Evolutionary conservation across 768 basidiomycete species (phyloP).

Genomic region (Agrocybe praecox): DNA sequence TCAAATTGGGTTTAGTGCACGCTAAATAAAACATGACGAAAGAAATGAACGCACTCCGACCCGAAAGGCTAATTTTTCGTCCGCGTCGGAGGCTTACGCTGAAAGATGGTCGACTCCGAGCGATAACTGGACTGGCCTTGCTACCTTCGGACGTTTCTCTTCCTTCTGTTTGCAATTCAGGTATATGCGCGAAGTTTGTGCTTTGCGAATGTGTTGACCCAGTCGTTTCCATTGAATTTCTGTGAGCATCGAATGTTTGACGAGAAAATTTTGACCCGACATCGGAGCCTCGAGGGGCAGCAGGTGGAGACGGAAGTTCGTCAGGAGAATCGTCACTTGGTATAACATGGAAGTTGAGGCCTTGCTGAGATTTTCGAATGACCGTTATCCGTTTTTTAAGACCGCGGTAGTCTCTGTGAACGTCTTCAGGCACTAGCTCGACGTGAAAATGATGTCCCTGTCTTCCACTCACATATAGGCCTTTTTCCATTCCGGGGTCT

Average conservation of each 20-base stretch:
- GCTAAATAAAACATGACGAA: background rate
- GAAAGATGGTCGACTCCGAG: background rate
- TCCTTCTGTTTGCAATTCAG: background rate
- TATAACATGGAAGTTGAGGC: constrained; percentile 21
- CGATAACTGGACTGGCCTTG: background rate
- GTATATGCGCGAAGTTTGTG: background rate
- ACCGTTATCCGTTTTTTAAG: constrained; percentile 68
- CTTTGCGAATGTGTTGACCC: background rate
- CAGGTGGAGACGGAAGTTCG: constrained; percentile 12
- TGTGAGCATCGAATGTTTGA: background rate
- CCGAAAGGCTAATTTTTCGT: constrained; percentile 3
- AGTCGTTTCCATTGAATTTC: background rate
- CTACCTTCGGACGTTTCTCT: background rate
- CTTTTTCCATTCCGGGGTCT: constrained; percentile 79
- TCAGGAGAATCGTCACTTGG: constrained; percentile 18
- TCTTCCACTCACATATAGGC: constrained; percentile 53
- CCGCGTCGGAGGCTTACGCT: background rate
- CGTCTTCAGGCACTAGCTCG: background rate
- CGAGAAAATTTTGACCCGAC: constrained; percentile 6
- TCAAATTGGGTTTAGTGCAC: background rate
- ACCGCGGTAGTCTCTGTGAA: constrained; percentile 65
- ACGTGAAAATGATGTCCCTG: background rate
- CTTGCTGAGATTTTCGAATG: constrained; percentile 45
- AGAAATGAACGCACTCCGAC: background rate
- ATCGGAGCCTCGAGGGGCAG: constrained; percentile 15